Evolutionary conservation across 2,329 filamentous ascomycete genomes (phyloP).

Genomic region (Ceratocystis destructans): DNA sequence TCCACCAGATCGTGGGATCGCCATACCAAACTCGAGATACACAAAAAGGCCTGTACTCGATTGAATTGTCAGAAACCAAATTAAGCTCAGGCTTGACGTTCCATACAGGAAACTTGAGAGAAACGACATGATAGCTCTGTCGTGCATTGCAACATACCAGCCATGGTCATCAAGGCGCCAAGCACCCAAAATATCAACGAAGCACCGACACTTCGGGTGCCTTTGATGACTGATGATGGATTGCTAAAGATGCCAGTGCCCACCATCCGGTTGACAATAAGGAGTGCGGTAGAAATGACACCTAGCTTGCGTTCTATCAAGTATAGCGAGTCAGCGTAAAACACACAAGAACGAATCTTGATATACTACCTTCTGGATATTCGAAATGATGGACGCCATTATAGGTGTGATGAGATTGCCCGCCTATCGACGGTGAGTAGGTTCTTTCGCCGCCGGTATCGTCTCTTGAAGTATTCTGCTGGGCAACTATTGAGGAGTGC

Average conservation of each 20-base stretch:
- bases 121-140: too few species aligned
- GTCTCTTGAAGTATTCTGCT: too few species aligned
- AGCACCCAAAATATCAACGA: conserved; percentile 22
- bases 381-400: too few species aligned
- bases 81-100: too few species aligned
- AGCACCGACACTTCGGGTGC: conserved; percentile 37
- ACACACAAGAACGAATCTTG: not conserved
- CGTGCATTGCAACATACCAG: conserved; percentile 3
- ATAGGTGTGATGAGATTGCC: too few species aligned
- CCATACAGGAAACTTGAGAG: too few species aligned
- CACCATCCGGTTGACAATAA: conserved; percentile 47
- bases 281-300: conserved; percentile 33
- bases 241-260: conserved; percentile 46
- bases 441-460: not conserved
- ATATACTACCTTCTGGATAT: conserved; percentile 12
- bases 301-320: conserved; percentile 14
- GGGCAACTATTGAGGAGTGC: too few species aligned
- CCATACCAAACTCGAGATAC: conserved; percentile 49
- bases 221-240: conserved; percentile 38
- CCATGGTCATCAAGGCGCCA: conserved; percentile 18
- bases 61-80: too few species aligned
- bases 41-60: conserved; percentile 42
- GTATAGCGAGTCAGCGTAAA: not conserved
- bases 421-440: too few species aligned
- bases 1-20: conserved; percentile 47